These are phyloP conservation scores for Colletotrichum coccodes DNA, from an alignment of 2,329 filamentous ascomycete genomes.

Conservation along the genomic window DNA sequence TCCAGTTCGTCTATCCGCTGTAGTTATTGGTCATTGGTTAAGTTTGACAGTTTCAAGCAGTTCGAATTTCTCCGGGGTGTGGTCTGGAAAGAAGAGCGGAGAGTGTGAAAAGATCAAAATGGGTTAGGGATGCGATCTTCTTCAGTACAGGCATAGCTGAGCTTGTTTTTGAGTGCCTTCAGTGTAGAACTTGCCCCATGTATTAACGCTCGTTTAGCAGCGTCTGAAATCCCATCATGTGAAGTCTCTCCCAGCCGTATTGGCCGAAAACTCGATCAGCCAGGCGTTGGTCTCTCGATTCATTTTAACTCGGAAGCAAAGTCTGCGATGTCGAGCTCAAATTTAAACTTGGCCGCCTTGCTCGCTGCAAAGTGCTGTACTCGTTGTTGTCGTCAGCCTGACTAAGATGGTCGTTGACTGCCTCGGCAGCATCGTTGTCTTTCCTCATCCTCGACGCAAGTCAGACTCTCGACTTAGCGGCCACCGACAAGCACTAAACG, in stretches of 20 bases:
- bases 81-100: no score
- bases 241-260: neutral
- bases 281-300: neutral
- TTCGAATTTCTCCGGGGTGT: no score
- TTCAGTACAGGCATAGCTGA: neutral
- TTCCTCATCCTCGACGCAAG: conserved; percentile 59
- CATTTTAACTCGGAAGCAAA: neutral
- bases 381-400: conserved; percentile 54
- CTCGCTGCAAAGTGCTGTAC: conserved; percentile 55
- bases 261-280: neutral
- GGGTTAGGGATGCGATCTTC: neutral
- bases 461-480: conserved; percentile 60
- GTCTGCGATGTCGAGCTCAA: conserved; percentile 38
- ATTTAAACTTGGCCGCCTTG: conserved; percentile 52
- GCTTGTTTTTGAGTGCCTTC: neutral
- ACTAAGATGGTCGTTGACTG: conserved; percentile 52
- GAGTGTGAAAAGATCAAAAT: neutral
- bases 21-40: conserved; percentile 34
- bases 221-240: neutral
- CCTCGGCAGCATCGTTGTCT: conserved; percentile 41
- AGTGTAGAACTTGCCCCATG: neutral
- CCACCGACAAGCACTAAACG: conserved; percentile 67
- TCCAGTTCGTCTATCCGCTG: conserved; percentile 42
- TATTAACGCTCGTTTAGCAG: neutral
- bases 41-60: no score